These are phyloP conservation scores for Aspergillus sparsus DNA, from an alignment of 495 filamentous ascomycete genomes.

Conservation along the genomic window DNA sequence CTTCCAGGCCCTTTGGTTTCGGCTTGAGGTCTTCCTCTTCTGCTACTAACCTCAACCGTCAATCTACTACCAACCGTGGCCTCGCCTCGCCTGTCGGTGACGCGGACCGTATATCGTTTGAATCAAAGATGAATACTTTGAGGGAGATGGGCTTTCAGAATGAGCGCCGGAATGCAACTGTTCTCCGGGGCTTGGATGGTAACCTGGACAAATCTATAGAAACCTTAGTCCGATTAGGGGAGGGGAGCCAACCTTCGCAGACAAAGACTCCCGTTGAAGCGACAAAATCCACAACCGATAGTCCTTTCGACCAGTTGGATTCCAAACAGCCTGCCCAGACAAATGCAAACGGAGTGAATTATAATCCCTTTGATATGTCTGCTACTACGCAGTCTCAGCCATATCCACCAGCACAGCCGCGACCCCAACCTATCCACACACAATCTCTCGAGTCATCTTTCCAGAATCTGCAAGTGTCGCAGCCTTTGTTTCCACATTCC, in stretches of 20 bases:
- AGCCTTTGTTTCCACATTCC: conserved; percentile 77
- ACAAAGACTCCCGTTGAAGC: conserved; percentile 38
- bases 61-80: conserved; percentile 28
- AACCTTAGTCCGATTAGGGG: conserved; percentile 76
- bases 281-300: conserved; percentile 38
- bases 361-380: conserved; percentile 68
- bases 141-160: conserved; percentile 93
- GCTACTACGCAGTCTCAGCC: conserved; percentile 32
- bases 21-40: conserved; percentile 70
- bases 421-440: conserved; percentile 50
- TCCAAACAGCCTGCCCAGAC: conserved; percentile 36
- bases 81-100: conserved; percentile 33
- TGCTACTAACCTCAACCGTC: conserved; percentile 55
- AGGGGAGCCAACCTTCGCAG: conserved; percentile 52
- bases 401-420: conserved; percentile 25
- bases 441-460: conserved; percentile 69
- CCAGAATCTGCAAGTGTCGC: conserved; percentile 69
- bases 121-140: conserved; percentile 71
- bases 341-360: conserved; percentile 26
- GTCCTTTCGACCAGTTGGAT: conserved; percentile 53
- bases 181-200: conserved; percentile 77
- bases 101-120: conserved; percentile 44
- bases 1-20: conserved; percentile 73
- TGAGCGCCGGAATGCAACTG: conserved; percentile 73
- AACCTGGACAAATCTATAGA: conserved; percentile 85